Conservation (phyloP, 805 yeast species). For the Ogataea salicorniae region DNA sequence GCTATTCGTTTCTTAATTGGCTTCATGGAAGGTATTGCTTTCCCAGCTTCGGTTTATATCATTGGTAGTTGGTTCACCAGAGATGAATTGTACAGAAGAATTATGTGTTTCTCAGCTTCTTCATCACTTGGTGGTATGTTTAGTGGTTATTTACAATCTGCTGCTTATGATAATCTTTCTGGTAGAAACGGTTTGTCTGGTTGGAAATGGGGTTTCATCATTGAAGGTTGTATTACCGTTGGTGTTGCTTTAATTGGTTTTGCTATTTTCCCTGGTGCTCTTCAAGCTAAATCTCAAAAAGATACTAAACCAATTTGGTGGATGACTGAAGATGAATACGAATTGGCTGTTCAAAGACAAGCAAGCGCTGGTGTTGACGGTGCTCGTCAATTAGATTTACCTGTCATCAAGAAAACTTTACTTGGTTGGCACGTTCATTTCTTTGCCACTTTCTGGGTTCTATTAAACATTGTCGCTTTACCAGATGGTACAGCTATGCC, state of each 20-base stretch:
- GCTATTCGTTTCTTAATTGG: slow-evolving; percentile 42
- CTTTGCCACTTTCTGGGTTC: slow-evolving; percentile 45
- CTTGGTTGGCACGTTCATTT: slow-evolving; percentile 54
- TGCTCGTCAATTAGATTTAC: slow-evolving; percentile 22
- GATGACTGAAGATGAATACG: slow-evolving; percentile 21
- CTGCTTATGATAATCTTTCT: slow-evolving; percentile 36
- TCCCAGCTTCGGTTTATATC: slow-evolving; percentile 37
- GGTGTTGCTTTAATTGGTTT: slow-evolving; percentile 55
- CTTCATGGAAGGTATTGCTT: slow-evolving; percentile 38
- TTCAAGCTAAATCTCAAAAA: slow-evolving; percentile 19
- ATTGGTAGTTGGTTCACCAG: slow-evolving; percentile 39
- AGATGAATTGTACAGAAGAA: slow-evolving; percentile 38
- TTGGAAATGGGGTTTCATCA: slow-evolving; percentile 66
- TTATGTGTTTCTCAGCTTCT: slow-evolving; percentile 37
- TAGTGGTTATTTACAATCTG: slow-evolving; percentile 40
- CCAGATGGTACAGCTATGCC: slow-evolving; percentile 39
- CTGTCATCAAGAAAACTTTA: slow-evolving; percentile 44
- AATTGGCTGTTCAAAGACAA: slow-evolving; percentile 37
- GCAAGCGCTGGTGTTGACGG: slow-evolving; percentile 34
- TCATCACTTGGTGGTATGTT: slow-evolving; percentile 38
- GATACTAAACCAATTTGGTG: slow-evolving; percentile 24
- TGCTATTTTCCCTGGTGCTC: slow-evolving; percentile 49
- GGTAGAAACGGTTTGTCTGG: slow-evolving; percentile 48
- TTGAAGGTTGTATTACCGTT: slow-evolving; percentile 53
- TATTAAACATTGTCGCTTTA: slow-evolving; percentile 35